A percentile compares a stretch with the other conserved stretches of the same genome.
phyloP scores from a whole-genome alignment of 352 stramenopile species.

The Plasmopara muralis region DNA sequence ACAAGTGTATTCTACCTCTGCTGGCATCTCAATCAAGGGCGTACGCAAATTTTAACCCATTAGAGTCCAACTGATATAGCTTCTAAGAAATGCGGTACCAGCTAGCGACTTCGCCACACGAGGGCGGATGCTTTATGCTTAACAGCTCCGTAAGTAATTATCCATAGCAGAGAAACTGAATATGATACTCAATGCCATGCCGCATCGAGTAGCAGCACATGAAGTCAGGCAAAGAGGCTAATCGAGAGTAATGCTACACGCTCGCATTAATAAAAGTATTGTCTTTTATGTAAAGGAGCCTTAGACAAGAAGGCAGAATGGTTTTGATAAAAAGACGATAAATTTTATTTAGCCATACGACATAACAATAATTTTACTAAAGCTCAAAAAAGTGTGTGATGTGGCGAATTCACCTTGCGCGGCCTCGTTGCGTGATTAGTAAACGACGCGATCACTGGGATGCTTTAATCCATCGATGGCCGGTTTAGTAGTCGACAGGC shows the following conservation, averaged over 20 bases:
- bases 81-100: conserved; percentile 1
- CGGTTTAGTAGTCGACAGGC: conserved; percentile 40
- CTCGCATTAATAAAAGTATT: conserved; percentile 42
- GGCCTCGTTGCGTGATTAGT: conserved; percentile 51
- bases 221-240: conserved; percentile 54
- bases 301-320: conserved; percentile 18
- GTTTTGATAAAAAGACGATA: conserved; percentile 2
- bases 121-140: conserved; percentile 4
- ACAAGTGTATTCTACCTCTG: conserved; percentile 52
- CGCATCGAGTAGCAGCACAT: neutral
- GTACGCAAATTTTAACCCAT: neutral
- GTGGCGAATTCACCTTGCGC: conserved; percentile 45
- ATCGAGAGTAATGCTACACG: conserved; percentile 49
- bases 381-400: conserved; percentile 31
- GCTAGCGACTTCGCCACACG: neutral
- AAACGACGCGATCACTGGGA: conserved; percentile 35
- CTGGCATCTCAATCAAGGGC: conserved; percentile 34
- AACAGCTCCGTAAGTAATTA: conserved; percentile 10
- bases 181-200: conserved; percentile 1
- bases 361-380: conserved; percentile 7
- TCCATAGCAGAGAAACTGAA: conserved; percentile 1
- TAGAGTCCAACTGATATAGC: neutral
- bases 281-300: conserved; percentile 4
- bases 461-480: conserved; percentile 46
- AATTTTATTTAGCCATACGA: neutral